Evolutionary conservation across 139 green algal genomes (phyloP), one percentile per base, ranked within the genome.

Genomic region (Ostreobium quekettii): DNA sequence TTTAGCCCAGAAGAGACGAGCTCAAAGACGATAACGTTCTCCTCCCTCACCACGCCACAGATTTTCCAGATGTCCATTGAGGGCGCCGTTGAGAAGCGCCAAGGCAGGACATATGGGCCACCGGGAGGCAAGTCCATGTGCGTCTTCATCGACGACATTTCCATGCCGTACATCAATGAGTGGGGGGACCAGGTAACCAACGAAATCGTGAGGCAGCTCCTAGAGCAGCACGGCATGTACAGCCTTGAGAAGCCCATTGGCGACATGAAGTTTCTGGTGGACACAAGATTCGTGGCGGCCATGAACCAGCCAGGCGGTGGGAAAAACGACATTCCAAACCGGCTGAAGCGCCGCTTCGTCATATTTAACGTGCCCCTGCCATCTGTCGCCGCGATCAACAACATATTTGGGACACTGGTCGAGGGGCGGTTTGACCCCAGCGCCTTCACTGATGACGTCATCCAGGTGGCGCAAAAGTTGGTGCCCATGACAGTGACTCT

Each of bases 151-250:
- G 92, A 97, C 63, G 92, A 97, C 78, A 82, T 97, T 49, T 85
- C 73, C 61, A 96, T 97, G 92, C 92, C 92, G 11, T 71, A 72
- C 37, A 82, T 95, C 80, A 97, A 97, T 70, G 83, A 96, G 65
- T 97, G 92, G 92, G 89, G 89, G 15, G 92, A 97, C 73, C 91
- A 97, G 86, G 83, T 96, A 32, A 97, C 92, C 73, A 97, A 96
- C 73, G 92, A 97, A 78, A 90, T 95, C 53, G 84, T 96, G 67
- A 79, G 92, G 15, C 92, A 97, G 85, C 82, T 97, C 70, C 82
- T 97, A 63, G 90, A 96, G 78, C 85, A 95, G 76, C 81, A 78
- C 26, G 89, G 90, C 69, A 91, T 96, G 78, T 97, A 97, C 85
- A 87, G 80, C 15, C 73, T 95, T 38, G 91, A 96, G 62, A 97